Evolutionary conservation across 768 basidiomycete genomes (phyloP), one percentile per base, ranked within the genome.

Genomic region (Vararia minispora): DNA sequence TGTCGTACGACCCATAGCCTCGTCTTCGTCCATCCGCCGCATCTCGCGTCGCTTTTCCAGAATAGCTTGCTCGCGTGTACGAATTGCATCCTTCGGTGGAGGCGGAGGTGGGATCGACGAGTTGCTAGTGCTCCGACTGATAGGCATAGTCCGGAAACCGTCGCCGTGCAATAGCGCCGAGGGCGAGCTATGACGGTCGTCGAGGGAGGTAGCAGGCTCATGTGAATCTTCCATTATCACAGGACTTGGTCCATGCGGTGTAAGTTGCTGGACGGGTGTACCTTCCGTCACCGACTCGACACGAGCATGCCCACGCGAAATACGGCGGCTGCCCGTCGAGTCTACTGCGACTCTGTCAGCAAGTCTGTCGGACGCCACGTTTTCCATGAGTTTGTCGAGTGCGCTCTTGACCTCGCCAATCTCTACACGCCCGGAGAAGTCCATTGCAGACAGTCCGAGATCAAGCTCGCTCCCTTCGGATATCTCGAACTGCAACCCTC

Each of bases 41-140:
- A 73, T 71, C 52, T 78, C 69, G 14, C 82, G 65, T 43, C 81
- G 65, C 59, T 75, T 83, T 57, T 81, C 75, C 20, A 78, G 55
- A 44, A 87, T 83, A 34, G 83, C 53, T 42, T 76, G 71, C 51
- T 87, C 83, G 14, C 81, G 69, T 20, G 55, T 58, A 20, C 60
- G 69, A 48, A 81, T 83, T 21, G 76, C 79, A 51, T 82, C 74
- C 53, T 79, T 84, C 1, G 71, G 67, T 14, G 73, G 71, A 2
- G 68, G 63, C 1, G 72, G 72, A 28, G 40, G 28, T 18, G 69
- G 49, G 11, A 57, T 58, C 8, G 69, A 68, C 11, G 71, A 55
- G 16, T 60, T 58, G 47, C 69, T 70, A 25, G 58, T 59, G 37
- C 45, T 62, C 38, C 71, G 61, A 50, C 64, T 68, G 54, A 14